These are phyloP conservation scores for Solanum piurae DNA, from an alignment of 257 asterid species.

Conservation along the genomic window DNA sequence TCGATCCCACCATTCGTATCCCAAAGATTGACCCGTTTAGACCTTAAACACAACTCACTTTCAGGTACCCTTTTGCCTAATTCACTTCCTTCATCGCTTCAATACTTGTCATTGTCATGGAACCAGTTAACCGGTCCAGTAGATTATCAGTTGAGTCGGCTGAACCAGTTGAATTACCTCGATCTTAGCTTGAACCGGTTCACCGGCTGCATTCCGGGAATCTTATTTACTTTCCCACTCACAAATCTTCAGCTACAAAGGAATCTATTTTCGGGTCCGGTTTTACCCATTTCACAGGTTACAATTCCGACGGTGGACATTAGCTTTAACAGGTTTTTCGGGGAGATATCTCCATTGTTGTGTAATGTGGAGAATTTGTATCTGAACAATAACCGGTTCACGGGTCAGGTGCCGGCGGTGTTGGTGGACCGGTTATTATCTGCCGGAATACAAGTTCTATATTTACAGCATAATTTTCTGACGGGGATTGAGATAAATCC, in stretches of 20 bases:
- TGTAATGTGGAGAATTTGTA: slow-evolving; percentile 67
- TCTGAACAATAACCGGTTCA: slow-evolving; percentile 85
- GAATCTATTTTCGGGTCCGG: slow-evolving; percentile 54
- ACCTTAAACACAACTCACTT: slow-evolving; percentile 62
- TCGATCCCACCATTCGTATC: slow-evolving; percentile 57
- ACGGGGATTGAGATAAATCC: slow-evolving; percentile 84
- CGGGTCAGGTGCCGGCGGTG: slow-evolving; percentile 60
- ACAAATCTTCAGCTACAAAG: slow-evolving; percentile 65
- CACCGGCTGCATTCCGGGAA: slow-evolving; percentile 59
- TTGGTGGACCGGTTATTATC: slow-evolving; percentile 69
- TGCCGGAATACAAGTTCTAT: slow-evolving; percentile 42
- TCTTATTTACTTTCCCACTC: slow-evolving; percentile 47
- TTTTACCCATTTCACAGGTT: slow-evolving; percentile 46
- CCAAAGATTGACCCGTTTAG: slow-evolving; percentile 55
- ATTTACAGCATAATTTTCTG: slow-evolving; percentile 75
- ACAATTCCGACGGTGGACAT: slow-evolving; percentile 66
- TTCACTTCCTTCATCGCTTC: slow-evolving; percentile 60
- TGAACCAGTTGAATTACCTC: slow-evolving; percentile 48
- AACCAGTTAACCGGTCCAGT: slow-evolving; percentile 68
- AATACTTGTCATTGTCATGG: slow-evolving; percentile 67
- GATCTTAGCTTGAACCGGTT: slow-evolving; percentile 80
- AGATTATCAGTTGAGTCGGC: slow-evolving; percentile 27
- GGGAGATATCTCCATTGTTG: slow-evolving; percentile 64
- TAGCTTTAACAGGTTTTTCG: slow-evolving; percentile 70
- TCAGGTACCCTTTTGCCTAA: slow-evolving; percentile 48